Percentiles rank a stretch among this genome's conserved stretches.
phyloP scores from a whole-genome alignment of 441 rosid genomes.

The Gossypium lobatum region DNA sequence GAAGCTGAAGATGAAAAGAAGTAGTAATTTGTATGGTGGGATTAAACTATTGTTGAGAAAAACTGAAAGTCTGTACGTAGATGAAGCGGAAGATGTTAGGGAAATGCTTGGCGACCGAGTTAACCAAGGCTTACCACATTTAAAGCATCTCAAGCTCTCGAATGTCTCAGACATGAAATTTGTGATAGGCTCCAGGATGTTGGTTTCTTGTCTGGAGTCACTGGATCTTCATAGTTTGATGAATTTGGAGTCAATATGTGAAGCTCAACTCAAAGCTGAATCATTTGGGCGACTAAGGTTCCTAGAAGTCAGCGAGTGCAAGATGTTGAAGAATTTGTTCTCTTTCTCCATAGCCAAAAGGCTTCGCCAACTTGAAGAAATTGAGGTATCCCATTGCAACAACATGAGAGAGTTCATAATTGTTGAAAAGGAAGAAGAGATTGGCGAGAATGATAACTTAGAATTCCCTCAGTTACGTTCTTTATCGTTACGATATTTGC shows the following conservation, averaged over 20 bases:
- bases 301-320: neutral
- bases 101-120: neutral
- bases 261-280: neutral
- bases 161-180: neutral
- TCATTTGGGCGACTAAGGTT: neutral
- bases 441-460: neutral
- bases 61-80: neutral
- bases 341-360: constrained; percentile 1
- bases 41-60: neutral
- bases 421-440: neutral
- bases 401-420: neutral
- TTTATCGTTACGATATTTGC: neutral
- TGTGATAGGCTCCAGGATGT: neutral
- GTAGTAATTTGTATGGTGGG: too few relatives aligned
- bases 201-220: constrained; percentile 5
- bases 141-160: neutral
- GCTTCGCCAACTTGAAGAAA: constrained; percentile 12
- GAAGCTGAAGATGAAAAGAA: neutral
- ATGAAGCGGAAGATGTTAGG: neutral
- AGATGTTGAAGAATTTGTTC: constrained; percentile 16
- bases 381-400: neutral
- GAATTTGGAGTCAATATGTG: constrained; percentile 8
- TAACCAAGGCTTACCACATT: neutral
- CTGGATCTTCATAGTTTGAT: neutral
- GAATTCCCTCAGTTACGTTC: neutral